These are phyloP conservation scores for Skeletonema marinoi DNA, from an alignment of 108 stramenopile genomes.

Conservation along the genomic window DNA sequence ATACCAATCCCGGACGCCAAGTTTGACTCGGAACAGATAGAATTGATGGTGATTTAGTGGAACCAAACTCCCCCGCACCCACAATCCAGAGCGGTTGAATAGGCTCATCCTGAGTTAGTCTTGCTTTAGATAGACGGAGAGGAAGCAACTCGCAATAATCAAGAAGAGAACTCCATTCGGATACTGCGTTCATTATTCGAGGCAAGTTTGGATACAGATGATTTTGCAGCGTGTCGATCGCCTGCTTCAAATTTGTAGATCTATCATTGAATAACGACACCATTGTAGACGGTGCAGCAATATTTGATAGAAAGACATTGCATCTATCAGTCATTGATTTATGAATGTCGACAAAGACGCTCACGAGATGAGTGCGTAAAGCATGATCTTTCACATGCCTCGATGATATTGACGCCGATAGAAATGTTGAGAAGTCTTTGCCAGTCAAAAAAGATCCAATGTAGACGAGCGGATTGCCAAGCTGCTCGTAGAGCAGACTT, in stretches of 20 bases:
- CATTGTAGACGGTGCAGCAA: neutral
- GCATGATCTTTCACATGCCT: neutral
- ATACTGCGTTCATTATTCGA: neutral
- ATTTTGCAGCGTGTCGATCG: neutral
- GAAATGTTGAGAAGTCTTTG: neutral
- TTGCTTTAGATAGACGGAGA: neutral
- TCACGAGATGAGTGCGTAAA: neutral
- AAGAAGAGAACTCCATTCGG: neutral
- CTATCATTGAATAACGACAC: neutral
- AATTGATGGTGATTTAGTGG: neutral
- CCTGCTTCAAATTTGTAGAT: neutral
- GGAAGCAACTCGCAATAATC: neutral
- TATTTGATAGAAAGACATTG: neutral
- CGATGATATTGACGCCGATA: neutral
- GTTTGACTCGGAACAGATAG: neutral
- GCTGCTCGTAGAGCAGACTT: neutral
- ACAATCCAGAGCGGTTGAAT: slow-evolving; percentile 1
- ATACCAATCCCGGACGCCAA: slow-evolving; percentile 1
- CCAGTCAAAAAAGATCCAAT: neutral
- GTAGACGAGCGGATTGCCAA: neutral
- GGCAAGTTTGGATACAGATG: neutral
- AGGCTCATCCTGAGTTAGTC: neutral
- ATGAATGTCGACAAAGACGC: neutral
- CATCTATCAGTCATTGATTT: neutral
- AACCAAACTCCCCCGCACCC: slow-evolving; percentile 5